These are phyloP conservation scores for Aspergillus clavatus DNA, from an alignment of 2,329 filamentous ascomycete genomes.

Conservation along the genomic window DNA sequence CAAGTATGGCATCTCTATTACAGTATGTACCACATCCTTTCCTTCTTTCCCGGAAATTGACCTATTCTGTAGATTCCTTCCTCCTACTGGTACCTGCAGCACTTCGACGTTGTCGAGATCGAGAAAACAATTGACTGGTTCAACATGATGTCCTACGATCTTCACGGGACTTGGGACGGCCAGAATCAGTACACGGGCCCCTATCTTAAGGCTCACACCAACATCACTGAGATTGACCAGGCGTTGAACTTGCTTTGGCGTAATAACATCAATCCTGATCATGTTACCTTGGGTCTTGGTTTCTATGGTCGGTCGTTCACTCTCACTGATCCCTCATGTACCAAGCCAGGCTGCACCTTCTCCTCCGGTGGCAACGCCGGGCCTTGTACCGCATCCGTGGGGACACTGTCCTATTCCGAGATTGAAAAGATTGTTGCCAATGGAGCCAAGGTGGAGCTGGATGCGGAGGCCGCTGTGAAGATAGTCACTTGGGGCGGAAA, in stretches of 20 bases:
- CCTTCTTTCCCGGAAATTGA: neutral
- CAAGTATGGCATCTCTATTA: constrained; percentile 15
- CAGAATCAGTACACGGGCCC: constrained; percentile 14
- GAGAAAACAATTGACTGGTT: constrained; percentile 19
- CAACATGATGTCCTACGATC: constrained; percentile 30
- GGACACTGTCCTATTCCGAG: constrained; percentile 32
- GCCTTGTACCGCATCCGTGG: constrained; percentile 25
- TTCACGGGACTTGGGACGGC: constrained; percentile 26
- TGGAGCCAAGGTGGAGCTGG: constrained; percentile 4
- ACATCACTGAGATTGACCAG: constrained; percentile 29
- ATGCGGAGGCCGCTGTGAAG: constrained; percentile 26
- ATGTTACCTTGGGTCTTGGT: constrained; percentile 28
- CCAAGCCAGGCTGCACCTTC: constrained; percentile 28
- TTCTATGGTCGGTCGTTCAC: constrained; percentile 24
- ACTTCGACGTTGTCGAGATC: constrained; percentile 21
- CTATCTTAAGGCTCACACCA: constrained; percentile 26
- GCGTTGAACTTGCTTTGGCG: constrained; percentile 27
- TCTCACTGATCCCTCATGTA: constrained; percentile 18
- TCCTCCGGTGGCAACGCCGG: constrained; percentile 20
- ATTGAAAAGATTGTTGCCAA: constrained; percentile 26
- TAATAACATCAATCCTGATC: constrained; percentile 19
- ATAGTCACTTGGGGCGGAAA: constrained; percentile 20
- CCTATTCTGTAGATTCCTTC: constrained; percentile 19
- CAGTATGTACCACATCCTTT: neutral
- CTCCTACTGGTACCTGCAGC: constrained; percentile 29